Evolutionary conservation across 805 yeast species (phyloP), one percentile per base, ranked within the genome.

Genomic region (Saccharomycopsis selenospora): DNA sequence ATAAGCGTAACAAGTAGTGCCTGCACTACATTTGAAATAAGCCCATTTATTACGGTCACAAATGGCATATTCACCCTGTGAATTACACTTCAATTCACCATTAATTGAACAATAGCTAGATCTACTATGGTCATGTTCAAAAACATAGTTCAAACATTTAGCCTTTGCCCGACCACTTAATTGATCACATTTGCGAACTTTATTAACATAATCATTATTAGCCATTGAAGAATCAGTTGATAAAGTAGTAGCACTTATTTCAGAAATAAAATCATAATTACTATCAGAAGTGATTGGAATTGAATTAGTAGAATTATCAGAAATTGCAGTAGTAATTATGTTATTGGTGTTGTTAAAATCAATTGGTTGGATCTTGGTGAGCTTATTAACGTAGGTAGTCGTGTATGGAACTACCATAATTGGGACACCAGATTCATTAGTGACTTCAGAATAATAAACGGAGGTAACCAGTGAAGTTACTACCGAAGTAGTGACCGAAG

Each of bases 21-120:
- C 82, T 2, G 73, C 65, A n/a, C 83, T 75, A 66, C 88, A 81
- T 36, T 63, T 69, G 58, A 71, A 69, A 17, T 56, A 59, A 11
- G 76, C 82, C 87, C 87, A 82, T 22, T 61, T 49, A 36, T 80
- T 80, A 57, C 65, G 67, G 56, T 75, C 70, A 63, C 86, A 81
- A 41, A 79, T 65, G 14, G 84, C 79, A 55, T 73, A 70, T 17
- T 65, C 49, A 29, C 82, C 85, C 55, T 66, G 64, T 4, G 70
- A 58, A 23, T 73, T 59, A 61, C 87, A 81, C 3, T 80, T 71
- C 13, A 71, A 55, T 13, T 68, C 72, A 46, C 84, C 85, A 26
- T 69, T 73, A 4, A 59, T 59, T 3, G 26, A 57, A 24, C 46
- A 42, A 20, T 33, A 6, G 10, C 18, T 41, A 3, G 69, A 58